phyloP scores from a whole-genome alignment of 2,329 filamentous ascomycete species.

The Ceratocystis diversiconidia region DNA sequence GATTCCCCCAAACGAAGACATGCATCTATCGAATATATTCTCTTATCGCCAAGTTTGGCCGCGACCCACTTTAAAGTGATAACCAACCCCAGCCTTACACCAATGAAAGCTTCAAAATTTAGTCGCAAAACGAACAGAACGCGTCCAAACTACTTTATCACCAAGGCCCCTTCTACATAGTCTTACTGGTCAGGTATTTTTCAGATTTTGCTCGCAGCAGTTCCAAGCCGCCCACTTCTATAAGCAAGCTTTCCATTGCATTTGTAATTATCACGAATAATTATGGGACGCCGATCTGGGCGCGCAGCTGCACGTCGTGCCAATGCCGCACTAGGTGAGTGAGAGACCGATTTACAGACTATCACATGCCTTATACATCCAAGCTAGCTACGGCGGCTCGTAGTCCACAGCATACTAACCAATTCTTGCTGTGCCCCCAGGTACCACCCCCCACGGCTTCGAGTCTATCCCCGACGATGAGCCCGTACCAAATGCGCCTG shows the following conservation, averaged over 20 bases:
- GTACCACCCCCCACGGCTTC: constrained; percentile 31
- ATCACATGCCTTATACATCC: background rate
- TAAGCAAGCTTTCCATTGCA: background rate
- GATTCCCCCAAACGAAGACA: background rate
- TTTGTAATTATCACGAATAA: background rate
- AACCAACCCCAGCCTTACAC: background rate
- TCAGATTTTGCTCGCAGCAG: background rate
- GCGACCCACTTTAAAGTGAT: background rate
- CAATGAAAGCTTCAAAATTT: background rate
- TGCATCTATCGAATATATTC: constrained; percentile 5
- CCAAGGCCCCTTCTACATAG: background rate
- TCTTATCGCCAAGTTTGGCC: background rate
- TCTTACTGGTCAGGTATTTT: background rate
- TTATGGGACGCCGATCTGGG: constrained; percentile 34
- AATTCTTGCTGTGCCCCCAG: constrained; percentile 21
- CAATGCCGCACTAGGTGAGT: constrained; percentile 39
- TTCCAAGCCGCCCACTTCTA: background rate
- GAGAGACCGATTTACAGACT: background rate
- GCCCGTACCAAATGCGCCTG: constrained; percentile 26
- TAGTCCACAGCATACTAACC: background rate
- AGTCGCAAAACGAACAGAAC: background rate
- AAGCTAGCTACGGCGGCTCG: background rate
- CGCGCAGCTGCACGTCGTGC: constrained; percentile 41
- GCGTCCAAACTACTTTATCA: background rate
- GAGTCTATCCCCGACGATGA: constrained; percentile 29